A percentile compares a stretch with the other conserved stretches of the same genome.
Conservation (phyloP, 768 basidiomycete genomes). For the Chlorophyllum brunneum region DNA sequence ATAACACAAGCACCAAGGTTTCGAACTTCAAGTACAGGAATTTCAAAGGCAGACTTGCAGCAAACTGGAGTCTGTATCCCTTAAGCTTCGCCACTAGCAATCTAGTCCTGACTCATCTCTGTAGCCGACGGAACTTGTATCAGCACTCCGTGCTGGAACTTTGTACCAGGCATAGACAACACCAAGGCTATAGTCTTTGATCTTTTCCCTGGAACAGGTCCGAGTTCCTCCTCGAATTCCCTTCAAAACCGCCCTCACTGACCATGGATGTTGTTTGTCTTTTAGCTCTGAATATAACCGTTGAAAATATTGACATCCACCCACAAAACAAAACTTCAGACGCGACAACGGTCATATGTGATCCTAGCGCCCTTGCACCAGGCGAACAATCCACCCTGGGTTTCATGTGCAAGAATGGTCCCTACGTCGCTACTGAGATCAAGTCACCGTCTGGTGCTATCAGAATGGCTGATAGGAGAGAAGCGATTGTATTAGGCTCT, state of each 20-base stretch:
- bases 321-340: constrained; percentile 19
- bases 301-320: constrained; percentile 24
- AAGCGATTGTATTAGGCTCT: neutral
- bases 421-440: constrained; percentile 19
- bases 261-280: neutral
- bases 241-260: neutral
- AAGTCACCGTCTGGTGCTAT: neutral
- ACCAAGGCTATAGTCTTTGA: constrained; percentile 34
- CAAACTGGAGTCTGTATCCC: constrained; percentile 32
- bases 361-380: constrained; percentile 23
- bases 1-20: constrained; percentile 30
- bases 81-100: too few relatives aligned
- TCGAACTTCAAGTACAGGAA: constrained; percentile 33
- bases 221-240: neutral
- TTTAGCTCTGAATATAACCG: constrained; percentile 24
- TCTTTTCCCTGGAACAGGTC: constrained; percentile 32
- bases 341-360: constrained; percentile 27
- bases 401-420: constrained; percentile 28
- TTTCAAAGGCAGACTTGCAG: constrained; percentile 28
- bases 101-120: neutral
- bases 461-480: neutral
- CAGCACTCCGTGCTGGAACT: constrained; percentile 37
- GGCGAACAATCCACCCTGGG: constrained; percentile 27
- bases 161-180: constrained; percentile 28
- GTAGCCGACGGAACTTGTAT: constrained; percentile 36